phyloP scores from a whole-genome alignment of 140 eudicot species.

The Senecio squalidus region DNA sequence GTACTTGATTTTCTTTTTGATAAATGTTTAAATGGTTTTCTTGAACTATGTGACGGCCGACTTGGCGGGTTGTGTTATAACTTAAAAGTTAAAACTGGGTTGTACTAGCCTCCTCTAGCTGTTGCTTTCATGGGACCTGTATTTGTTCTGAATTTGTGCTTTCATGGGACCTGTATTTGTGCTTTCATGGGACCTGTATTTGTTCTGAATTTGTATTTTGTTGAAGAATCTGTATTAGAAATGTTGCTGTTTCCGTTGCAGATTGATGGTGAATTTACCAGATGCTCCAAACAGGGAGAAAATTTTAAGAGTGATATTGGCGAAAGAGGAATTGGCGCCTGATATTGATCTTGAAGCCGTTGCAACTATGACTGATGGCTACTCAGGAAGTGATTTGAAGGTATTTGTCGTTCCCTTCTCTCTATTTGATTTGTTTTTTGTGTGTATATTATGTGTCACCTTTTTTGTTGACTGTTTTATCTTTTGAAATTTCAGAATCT shows the following conservation, averaged over 20 bases:
- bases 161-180: no score
- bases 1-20: no score
- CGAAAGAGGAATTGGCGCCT: conserved; percentile 77
- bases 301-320: conserved; percentile 66
- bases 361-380: conserved; percentile 87
- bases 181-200: no score
- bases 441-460: neutral
- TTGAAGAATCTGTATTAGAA: no score
- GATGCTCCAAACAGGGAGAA: conserved; percentile 83
- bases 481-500: conserved; percentile 51
- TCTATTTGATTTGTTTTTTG: neutral
- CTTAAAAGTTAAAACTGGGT: no score
- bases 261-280: conserved; percentile 90
- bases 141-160: no score
- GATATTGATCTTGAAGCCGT: conserved; percentile 71
- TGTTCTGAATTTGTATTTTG: no score
- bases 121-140: no score
- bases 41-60: no score
- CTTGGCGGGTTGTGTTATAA: no score
- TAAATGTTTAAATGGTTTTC: no score
- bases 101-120: no score
- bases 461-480: neutral
- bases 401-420: conserved; percentile 20
- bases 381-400: conserved; percentile 97
- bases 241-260: conserved; percentile 32